Evolutionary conservation across 202 grass and related monocot species (phyloP), one percentile per base, ranked within the genome.

Genomic region (Saccharum hybrid): DNA sequence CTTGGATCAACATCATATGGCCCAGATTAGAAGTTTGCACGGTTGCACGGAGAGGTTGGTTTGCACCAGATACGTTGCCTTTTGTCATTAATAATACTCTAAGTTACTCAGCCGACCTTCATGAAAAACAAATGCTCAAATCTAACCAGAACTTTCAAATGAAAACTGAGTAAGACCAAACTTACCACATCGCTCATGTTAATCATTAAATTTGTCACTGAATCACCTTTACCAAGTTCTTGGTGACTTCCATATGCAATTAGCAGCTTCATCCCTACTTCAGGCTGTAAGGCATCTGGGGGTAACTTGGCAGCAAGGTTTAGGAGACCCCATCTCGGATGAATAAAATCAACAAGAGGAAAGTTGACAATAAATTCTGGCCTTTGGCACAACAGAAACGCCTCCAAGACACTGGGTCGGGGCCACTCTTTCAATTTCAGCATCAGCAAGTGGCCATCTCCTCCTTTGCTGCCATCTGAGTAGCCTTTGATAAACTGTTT

Each of bases 341-440:
- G 96, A 86, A 95, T 87, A 80, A 98, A 98, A 83, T 98, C 96
- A 84, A 98, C 88, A 70, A 98, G 78, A 4, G 96, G 96, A 86
- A 98, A 98, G 85, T 98, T 98, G 76, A 93, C 78, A 66, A 98
- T 81, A 86, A 98, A 98, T 74, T 98, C 96, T 73, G 96, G 96
- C 56, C 93, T 86, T 49, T 98, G 96, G 72, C 91, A 93, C 69
- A 93, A 82, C 63, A 98, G 82, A 66, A 98, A 98, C 49, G 93
- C 93, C 81, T 95, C 96, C 22, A 98, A 80, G 26, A 87, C 85
- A 84, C 70, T 84, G 7, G 86, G 72, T 31, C 74, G 82, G 57
- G 92, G 96, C 96, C 96, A 98, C 46, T 94, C 91, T 84, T 91
- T 95, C 81, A 98, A 82, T 82, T 83, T 98, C 89, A 98, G 87